These are phyloP conservation scores for Triglochin maritima DNA, from an alignment of 106 monocot species.

Conservation along the genomic window DNA sequence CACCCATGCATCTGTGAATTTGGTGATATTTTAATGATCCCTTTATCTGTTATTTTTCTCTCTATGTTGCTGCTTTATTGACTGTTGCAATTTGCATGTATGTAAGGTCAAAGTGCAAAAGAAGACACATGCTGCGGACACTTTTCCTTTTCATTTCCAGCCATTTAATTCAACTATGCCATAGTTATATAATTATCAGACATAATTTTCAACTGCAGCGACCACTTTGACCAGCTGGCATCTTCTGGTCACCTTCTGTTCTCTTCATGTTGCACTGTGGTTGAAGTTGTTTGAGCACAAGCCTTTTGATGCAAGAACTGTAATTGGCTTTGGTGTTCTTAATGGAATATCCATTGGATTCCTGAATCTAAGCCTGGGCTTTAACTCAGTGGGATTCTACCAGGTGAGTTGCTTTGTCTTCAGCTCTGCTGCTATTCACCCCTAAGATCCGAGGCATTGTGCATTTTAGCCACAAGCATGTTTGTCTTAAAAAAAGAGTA, in stretches of 20 bases:
- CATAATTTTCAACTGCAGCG: conserved; percentile 34
- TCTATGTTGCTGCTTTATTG: no score
- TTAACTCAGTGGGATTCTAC: conserved; percentile 95
- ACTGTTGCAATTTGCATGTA: no score
- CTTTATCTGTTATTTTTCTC: no score
- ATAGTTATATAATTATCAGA: background rate
- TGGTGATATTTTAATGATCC: no score
- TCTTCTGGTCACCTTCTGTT: conserved; percentile 92
- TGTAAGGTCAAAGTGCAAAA: no score
- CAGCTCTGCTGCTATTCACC: background rate
- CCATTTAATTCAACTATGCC: background rate
- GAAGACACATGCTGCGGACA: no score
- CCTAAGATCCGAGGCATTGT: no score
- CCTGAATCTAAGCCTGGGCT: conserved; percentile 83
- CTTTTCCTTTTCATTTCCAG: background rate
- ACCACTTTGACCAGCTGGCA: conserved; percentile 98
- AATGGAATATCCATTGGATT: conserved; percentile 93
- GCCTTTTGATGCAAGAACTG: conserved; percentile 70
- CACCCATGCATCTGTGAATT: no score
- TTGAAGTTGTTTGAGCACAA: conserved; percentile 88
- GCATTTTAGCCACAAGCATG: no score
- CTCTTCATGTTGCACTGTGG: conserved; percentile 78
- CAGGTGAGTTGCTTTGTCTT: conserved; percentile 37
- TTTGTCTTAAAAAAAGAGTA: no score
- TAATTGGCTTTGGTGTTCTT: conserved; percentile 88